Evolutionary conservation across 1,139 yeast species (phyloP).

Genomic region (Taiozyma sp.): DNA sequence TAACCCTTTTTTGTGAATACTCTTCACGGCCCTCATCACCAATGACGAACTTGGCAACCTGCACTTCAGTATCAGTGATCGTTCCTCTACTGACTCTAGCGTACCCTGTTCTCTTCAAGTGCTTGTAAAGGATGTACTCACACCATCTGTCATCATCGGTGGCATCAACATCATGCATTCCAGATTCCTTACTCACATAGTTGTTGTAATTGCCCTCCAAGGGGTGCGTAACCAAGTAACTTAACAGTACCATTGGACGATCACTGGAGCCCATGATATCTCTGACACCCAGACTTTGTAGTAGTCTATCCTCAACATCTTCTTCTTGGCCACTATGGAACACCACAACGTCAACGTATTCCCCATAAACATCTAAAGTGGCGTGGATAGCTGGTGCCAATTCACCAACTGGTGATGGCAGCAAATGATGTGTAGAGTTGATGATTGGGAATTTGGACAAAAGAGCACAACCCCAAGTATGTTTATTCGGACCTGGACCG

Average conservation of each 20-base stretch:
- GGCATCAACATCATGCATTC: constrained; percentile 92
- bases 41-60: constrained; percentile 85
- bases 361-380: constrained; percentile 86
- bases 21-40: constrained; percentile 39
- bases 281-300: constrained; percentile 75
- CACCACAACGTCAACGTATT: constrained; percentile 83
- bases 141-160: constrained; percentile 99
- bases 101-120: constrained; percentile 83
- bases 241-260: constrained; percentile 76
- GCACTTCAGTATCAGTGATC: constrained; percentile 94
- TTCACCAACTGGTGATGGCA: constrained; percentile 97
- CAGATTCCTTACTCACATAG: constrained; percentile 76
- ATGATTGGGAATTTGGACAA: constrained; percentile 92
- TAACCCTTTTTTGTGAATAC: constrained; percentile 52
- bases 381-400: constrained; percentile 98
- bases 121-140: constrained; percentile 87
- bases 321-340: constrained; percentile 99
- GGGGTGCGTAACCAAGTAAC: constrained; percentile 88
- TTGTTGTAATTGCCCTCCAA: constrained; percentile 86
- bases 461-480: constrained; percentile 96
- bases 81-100: constrained; percentile 93
- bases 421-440: constrained; percentile 81
- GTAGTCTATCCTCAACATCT: constrained; percentile 87
- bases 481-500: constrained; percentile 98
- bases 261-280: constrained; percentile 75